Percentiles rank a stretch among this genome's conserved stretches.
These are phyloP conservation scores for Sphaerulina musiva DNA, from an alignment of 2,329 filamentous ascomycete species.

Conservation along the genomic window DNA sequence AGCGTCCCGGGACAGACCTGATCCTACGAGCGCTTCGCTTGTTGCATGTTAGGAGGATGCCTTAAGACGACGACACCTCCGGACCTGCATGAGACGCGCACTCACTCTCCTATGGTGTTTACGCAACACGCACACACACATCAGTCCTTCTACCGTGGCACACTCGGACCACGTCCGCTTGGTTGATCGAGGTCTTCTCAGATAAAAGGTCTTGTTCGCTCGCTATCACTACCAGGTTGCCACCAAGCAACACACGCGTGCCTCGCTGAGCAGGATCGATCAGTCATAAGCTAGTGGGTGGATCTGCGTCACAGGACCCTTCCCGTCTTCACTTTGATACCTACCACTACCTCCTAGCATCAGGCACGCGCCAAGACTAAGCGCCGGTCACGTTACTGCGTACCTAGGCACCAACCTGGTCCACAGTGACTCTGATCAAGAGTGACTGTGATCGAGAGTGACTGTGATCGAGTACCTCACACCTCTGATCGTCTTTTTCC, in stretches of 20 bases:
- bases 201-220: background rate
- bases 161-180: background rate
- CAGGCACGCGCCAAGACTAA: conserved; percentile 10
- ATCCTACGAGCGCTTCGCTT: no score
- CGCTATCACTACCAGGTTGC: no score
- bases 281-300: conserved; percentile 2
- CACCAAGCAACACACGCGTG: no score
- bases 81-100: conserved; percentile 8
- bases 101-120: background rate
- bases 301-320: conserved; percentile 8
- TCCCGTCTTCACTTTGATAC: background rate
- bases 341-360: background rate
- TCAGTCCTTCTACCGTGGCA: background rate
- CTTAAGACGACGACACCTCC: background rate
- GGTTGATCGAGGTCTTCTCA: background rate
- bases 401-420: conserved; percentile 2
- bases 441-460: conserved; percentile 1
- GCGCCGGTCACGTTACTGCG: background rate
- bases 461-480: background rate
- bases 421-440: background rate
- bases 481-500: background rate
- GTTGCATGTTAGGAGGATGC: background rate
- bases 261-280: conserved; percentile 1
- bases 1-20: no score
- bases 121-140: background rate